phyloP scores from a whole-genome alignment of 768 basidiomycete genomes.

The Solioccasus polychromus region DNA sequence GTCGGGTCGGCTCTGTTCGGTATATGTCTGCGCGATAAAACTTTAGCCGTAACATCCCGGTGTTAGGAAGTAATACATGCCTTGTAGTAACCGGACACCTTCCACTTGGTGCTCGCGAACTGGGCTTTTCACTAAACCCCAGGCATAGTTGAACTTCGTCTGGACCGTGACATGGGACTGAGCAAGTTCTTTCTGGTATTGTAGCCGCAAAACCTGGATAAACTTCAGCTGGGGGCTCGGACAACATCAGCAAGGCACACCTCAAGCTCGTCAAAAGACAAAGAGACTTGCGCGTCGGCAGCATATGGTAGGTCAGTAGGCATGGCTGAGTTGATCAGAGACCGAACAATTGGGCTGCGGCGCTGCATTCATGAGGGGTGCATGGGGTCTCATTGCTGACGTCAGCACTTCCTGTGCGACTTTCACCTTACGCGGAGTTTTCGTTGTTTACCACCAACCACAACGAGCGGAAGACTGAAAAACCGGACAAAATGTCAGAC shows the following conservation, averaged over 20 bases:
- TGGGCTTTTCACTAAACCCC: slow-evolving; percentile 95
- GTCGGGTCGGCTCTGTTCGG: slow-evolving; percentile 76
- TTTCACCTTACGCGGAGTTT: slow-evolving; percentile 17
- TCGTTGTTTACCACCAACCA: slow-evolving; percentile 22
- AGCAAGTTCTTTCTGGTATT: slow-evolving; percentile 85
- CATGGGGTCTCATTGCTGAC: slow-evolving; percentile 23
- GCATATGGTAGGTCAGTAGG: slow-evolving; percentile 91
- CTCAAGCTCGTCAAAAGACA: slow-evolving; percentile 88
- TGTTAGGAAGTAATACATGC: slow-evolving; percentile 36
- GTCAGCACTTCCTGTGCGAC: slow-evolving; percentile 20
- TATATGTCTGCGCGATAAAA: slow-evolving; percentile 70
- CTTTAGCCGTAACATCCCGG: slow-evolving; percentile 2
- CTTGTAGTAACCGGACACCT: slow-evolving; percentile 89
- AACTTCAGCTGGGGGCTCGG: background rate
- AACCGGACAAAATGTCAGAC: slow-evolving; percentile 43
- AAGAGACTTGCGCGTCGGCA: slow-evolving; percentile 87
- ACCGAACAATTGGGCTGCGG: slow-evolving; percentile 16
- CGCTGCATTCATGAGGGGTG: slow-evolving; percentile 1
- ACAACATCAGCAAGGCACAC: slow-evolving; percentile 36
- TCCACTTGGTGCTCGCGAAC: slow-evolving; percentile 83
- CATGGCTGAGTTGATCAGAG: slow-evolving; percentile 38
- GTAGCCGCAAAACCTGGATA: slow-evolving; percentile 71
- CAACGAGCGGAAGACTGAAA: slow-evolving; percentile 15
- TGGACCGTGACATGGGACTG: slow-evolving; percentile 88
- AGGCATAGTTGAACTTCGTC: slow-evolving; percentile 96